phyloP scores from a whole-genome alignment of 805 yeast species.

The Zygoascus ofunaensis region DNA sequence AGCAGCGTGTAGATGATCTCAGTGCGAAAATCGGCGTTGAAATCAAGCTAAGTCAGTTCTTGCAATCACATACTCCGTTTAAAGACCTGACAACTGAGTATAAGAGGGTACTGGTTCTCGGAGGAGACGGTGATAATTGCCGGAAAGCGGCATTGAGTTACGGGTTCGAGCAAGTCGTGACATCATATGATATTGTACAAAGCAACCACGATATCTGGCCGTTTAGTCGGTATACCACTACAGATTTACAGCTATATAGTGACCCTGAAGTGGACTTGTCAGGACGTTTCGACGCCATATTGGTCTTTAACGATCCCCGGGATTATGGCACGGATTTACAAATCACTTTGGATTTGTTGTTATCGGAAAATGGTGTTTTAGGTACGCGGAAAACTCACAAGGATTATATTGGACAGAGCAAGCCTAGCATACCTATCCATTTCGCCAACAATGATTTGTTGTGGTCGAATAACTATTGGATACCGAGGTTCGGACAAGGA shows the following conservation, averaged over 20 bases:
- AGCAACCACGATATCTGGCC: conserved; percentile 54
- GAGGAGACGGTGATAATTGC: conserved; percentile 67
- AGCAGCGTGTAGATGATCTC: conserved; percentile 46
- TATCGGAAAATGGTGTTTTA: conserved; percentile 50
- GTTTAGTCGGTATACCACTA: conserved; percentile 45
- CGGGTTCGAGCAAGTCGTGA: conserved; percentile 69
- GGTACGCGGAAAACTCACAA: conserved; percentile 45
- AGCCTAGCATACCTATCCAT: conserved; percentile 59
- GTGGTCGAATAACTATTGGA: conserved; percentile 76
- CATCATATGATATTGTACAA: conserved; percentile 63
- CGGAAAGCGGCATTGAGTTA: conserved; percentile 63
- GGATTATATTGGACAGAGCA: conserved; percentile 6
- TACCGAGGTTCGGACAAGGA: conserved; percentile 88
- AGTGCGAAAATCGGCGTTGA: conserved; percentile 36
- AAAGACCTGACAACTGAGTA: conserved; percentile 44
- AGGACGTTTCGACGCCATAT: conserved; percentile 51
- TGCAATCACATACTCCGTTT: conserved; percentile 86
- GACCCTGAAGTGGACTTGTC: conserved; percentile 23
- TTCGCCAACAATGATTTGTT: conserved; percentile 77
- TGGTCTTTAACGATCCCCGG: conserved; percentile 82
- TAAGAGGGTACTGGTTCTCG: conserved; percentile 66
- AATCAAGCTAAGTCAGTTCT: conserved; percentile 50
- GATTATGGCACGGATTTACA: conserved; percentile 84
- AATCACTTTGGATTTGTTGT: conserved; percentile 60
- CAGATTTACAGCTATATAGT: conserved; percentile 38